Percentiles rank a stretch among this genome's conserved stretches.
These are phyloP conservation scores for Hagleromyces aurorensis DNA, from an alignment of 805 yeast species.

Conservation along the genomic window DNA sequence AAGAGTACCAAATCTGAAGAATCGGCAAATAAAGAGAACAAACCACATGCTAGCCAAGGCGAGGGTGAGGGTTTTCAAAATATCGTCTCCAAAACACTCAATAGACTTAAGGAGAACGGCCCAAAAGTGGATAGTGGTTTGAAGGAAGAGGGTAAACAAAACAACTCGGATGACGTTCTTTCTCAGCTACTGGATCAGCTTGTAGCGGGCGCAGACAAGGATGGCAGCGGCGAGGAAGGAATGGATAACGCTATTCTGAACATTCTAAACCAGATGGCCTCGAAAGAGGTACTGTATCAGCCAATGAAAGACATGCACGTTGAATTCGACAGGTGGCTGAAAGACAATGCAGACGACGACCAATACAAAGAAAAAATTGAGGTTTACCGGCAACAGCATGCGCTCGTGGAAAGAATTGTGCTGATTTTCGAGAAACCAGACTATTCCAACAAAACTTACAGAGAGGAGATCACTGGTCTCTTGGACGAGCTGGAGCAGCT, in stretches of 20 bases:
- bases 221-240: conserved; percentile 23
- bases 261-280: conserved; percentile 72
- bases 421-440: conserved; percentile 55
- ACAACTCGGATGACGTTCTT: conserved; percentile 44
- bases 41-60: conserved; percentile 33
- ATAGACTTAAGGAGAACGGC: conserved; percentile 72
- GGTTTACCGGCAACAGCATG: conserved; percentile 55
- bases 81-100: conserved; percentile 73
- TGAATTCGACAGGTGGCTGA: conserved; percentile 67
- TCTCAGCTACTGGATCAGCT: conserved; percentile 63
- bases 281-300: conserved; percentile 79
- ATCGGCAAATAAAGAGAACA: conserved; percentile 32
- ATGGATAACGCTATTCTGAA: conserved; percentile 62
- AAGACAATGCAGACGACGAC: conserved; percentile 38
- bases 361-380: conserved; percentile 40
- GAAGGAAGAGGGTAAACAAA: conserved; percentile 41
- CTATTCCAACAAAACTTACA: conserved; percentile 33
- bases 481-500: conserved; percentile 26
- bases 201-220: conserved; percentile 35
- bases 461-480: conserved; percentile 19
- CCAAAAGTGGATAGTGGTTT: conserved; percentile 51
- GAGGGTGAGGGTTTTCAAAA: conserved; percentile 47
- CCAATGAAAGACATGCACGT: conserved; percentile 75
- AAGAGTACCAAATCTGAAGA: conserved; percentile 8
- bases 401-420: conserved; percentile 52